Conservation (phyloP, 2,329 filamentous ascomycete genomes). For the Rhinocladiella mackenziei region DNA sequence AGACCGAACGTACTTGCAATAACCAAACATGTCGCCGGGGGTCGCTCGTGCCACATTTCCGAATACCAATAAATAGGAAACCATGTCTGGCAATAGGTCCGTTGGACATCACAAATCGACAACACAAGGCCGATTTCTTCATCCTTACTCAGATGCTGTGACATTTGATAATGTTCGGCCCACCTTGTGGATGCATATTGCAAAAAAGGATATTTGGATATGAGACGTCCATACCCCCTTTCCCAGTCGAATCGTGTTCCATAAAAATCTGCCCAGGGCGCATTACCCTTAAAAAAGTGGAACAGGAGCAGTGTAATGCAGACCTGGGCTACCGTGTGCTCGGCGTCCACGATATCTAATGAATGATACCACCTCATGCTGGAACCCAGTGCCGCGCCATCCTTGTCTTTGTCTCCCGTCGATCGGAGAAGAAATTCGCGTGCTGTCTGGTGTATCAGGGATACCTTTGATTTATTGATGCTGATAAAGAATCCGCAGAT, state of each 20-base stretch:
- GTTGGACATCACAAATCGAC: background rate
- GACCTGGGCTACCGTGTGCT: background rate
- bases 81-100: background rate
- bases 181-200: background rate
- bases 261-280: background rate
- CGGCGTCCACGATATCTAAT: background rate
- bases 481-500: slow-evolving; percentile 39
- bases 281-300: background rate
- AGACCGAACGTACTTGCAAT: background rate
- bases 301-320: slow-evolving; percentile 1
- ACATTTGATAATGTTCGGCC: slow-evolving; percentile 1
- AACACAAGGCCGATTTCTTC: background rate
- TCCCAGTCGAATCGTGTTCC: background rate
- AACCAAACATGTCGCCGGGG: background rate
- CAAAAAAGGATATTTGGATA: background rate
- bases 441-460: slow-evolving; percentile 42
- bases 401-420: slow-evolving; percentile 25
- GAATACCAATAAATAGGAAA: slow-evolving; percentile 1
- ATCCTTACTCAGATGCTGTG: background rate
- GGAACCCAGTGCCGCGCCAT: background rate
- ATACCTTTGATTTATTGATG: slow-evolving; percentile 34
- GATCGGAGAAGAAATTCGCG: slow-evolving; percentile 35
- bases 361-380: slow-evolving; percentile 4
- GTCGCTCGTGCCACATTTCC: background rate
- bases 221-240: background rate